phyloP scores from a whole-genome alignment of 2,329 filamentous ascomycete genomes.

The Zymoseptoria tritici region DNA sequence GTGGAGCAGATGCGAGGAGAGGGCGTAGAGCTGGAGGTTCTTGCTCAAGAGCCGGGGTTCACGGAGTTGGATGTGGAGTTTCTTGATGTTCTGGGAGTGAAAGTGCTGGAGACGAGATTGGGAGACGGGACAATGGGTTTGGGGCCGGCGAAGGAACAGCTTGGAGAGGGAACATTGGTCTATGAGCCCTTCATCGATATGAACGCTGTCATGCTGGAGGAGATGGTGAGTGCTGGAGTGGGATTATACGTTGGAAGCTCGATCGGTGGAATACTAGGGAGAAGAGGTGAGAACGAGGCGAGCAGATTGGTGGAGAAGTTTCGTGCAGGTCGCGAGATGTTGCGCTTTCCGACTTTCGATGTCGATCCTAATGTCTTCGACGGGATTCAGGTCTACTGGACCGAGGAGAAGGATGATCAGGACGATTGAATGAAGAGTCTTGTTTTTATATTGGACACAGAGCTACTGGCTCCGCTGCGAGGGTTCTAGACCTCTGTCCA shows the following conservation, averaged over 20 bases:
- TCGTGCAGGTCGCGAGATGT: conserved; percentile 3
- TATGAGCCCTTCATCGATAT: conserved; percentile 25
- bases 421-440: background rate
- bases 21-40: conserved; percentile 9
- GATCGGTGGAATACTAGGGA: conserved; percentile 9
- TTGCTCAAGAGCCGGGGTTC: conserved; percentile 26
- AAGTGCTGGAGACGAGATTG: conserved; percentile 9
- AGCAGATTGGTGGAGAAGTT: conserved; percentile 12
- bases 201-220: conserved; percentile 10
- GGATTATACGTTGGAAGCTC: conserved; percentile 21
- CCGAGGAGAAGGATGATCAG: conserved; percentile 18
- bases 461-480: background rate
- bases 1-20: conserved; percentile 7
- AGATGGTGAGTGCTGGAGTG: conserved; percentile 11
- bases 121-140: conserved; percentile 3
- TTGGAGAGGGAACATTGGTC: conserved; percentile 12
- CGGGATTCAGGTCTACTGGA: conserved; percentile 22
- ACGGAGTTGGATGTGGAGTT: conserved; percentile 24
- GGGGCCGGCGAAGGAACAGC: conserved; percentile 8
- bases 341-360: conserved; percentile 22
- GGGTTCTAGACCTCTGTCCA: background rate
- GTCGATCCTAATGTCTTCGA: conserved; percentile 25
- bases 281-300: conserved; percentile 2
- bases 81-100: conserved; percentile 15
- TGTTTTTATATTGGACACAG: background rate